Percentiles rank a stretch among this genome's conserved stretches.
Evolutionary conservation across 257 asterid genomes (phyloP).

Genomic region (Scutellaria barbata): DNA sequence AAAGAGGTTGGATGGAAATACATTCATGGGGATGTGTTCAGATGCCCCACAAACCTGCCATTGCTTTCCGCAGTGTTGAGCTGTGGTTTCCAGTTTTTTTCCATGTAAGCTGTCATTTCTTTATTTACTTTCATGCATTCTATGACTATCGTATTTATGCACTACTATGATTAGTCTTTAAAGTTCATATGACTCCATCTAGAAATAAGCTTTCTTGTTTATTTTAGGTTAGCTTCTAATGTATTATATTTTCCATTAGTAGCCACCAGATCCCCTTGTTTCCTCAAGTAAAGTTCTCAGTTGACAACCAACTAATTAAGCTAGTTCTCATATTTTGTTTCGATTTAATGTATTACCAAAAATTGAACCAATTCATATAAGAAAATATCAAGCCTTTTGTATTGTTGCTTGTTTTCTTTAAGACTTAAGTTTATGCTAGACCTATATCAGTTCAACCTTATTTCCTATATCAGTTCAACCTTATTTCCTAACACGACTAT

Average conservation of each 20-base stretch:
- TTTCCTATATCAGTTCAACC: background rate
- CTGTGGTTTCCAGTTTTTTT: conserved; percentile 74
- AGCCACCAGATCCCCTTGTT: background rate
- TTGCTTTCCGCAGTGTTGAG: conserved; percentile 80
- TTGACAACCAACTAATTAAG: background rate
- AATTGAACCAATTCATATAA: background rate
- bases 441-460: background rate
- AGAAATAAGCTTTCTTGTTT: background rate
- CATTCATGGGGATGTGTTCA: conserved; percentile 69
- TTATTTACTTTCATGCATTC: conserved; percentile 10
- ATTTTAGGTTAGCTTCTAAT: background rate
- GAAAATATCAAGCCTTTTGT: background rate
- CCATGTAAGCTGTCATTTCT: conserved; percentile 54
- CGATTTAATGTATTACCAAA: conserved; percentile 9
- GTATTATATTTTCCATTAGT: background rate
- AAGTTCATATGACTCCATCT: background rate
- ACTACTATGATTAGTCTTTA: background rate
- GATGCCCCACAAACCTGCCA: conserved; percentile 65
- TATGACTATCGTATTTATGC: background rate
- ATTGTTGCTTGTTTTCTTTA: conserved; percentile 4
- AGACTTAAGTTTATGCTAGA: background rate
- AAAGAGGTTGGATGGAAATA: conserved; percentile 84
- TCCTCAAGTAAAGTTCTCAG: conserved; percentile 11
- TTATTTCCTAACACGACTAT: background rate
- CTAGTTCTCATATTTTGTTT: conserved; percentile 4